Evolutionary conservation across 2,329 filamentous ascomycete genomes (phyloP), one percentile per base, ranked within the genome.

Genomic region (Exophiala viscosa): DNA sequence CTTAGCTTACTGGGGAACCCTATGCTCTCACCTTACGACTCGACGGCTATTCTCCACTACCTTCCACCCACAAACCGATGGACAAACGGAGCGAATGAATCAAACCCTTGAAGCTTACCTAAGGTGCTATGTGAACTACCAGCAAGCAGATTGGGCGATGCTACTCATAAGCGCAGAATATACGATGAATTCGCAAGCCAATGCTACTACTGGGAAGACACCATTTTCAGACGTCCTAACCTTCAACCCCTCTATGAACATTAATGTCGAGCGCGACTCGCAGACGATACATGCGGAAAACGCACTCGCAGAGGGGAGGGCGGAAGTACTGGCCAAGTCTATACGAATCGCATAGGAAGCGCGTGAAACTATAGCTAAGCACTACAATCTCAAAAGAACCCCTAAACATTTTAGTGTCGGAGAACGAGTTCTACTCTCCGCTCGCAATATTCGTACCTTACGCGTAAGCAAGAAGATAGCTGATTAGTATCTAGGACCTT

Each of bases 101-200:
- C 35, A 56, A 41, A 46, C 33, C 7, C 15, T 56, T 15, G 20
- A 56, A 45, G 31, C 41, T 15, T 56, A 56, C 28, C 18, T 56
- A 17, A 15, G 38, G 13, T 40, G 18, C 18, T 53, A 56, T 45
- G 28, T 45, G 8, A 45, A 52, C 15, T 45, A 52, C 23, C 7
- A 34, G 14, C 43, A 56, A 40, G 32, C 35, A 32, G 41, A 56
- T 41, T 56, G 20, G 11, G 20, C 9, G 8, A 7, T 13, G 9
- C 17, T 41, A 41, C 15, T 41, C 5, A 41, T 41, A 41, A 41
- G 9, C 20, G 20, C 20, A 41, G 13, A 41, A 15, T 41, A 41
- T 41, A 41, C 13, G 20, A 41, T 41, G 5, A 64, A 46, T 50
- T 61, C 59, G 43, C 67, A 62, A 1, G 40, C 13, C n/a, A 45